Evolutionary conservation across 2,329 filamentous ascomycete genomes (phyloP).

Genomic region (Penicillium freii): DNA sequence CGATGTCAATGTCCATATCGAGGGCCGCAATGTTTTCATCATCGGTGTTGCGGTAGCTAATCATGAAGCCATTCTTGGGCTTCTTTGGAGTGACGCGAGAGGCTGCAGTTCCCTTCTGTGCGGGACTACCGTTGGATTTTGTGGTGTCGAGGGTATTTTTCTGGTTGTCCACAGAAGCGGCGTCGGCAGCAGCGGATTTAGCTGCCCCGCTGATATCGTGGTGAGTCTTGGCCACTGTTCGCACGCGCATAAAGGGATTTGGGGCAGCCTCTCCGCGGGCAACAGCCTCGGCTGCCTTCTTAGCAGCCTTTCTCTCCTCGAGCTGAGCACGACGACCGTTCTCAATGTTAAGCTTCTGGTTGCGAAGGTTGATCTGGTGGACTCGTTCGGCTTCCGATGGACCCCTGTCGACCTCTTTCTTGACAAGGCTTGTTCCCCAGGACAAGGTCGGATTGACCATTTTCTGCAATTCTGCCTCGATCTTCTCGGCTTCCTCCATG

Average conservation of each 20-base stretch:
- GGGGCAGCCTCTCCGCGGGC: constrained; percentile 62
- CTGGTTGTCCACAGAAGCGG: constrained; percentile 35
- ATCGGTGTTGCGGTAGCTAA: constrained; percentile 74
- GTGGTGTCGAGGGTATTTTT: constrained; percentile 52
- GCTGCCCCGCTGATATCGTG: constrained; percentile 53
- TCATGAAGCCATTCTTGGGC: constrained; percentile 56
- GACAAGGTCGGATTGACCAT: constrained; percentile 62
- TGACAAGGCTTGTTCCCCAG: constrained; percentile 66
- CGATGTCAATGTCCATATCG: constrained; percentile 89
- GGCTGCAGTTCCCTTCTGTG: constrained; percentile 48
- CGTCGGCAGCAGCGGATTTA: constrained; percentile 31
- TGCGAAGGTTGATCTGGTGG: constrained; percentile 77
- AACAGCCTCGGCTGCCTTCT: constrained; percentile 60
- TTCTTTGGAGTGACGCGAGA: constrained; percentile 31
- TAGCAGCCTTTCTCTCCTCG: constrained; percentile 67
- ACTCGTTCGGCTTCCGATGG: constrained; percentile 73
- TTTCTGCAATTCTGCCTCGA: constrained; percentile 50
- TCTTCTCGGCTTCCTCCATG: constrained; percentile 52
- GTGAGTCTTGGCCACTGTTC: constrained; percentile 66
- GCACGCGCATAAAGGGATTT: constrained; percentile 58
- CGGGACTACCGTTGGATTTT: constrained; percentile 53
- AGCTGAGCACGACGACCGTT: constrained; percentile 88
- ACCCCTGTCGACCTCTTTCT: constrained; percentile 54
- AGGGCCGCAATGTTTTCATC: constrained; percentile 89
- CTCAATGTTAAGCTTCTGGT: constrained; percentile 80